phyloP scores from a whole-genome alignment of 352 stramenopile genomes.

The Globisporangium polare region DNA sequence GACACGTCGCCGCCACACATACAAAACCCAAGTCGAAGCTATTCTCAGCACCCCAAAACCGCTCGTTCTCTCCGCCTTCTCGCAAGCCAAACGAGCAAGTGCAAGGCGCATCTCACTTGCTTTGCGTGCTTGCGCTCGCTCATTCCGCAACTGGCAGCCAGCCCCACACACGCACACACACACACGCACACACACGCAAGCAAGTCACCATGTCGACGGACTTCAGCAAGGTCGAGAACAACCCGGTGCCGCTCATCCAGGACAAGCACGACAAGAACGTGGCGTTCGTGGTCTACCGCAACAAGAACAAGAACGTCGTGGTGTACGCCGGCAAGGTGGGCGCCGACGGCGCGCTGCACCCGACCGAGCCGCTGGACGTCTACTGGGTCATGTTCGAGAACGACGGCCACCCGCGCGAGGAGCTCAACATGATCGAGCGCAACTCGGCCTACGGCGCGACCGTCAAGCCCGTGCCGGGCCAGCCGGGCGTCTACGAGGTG shows the following conservation, averaged over 20 bases:
- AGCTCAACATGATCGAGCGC: conserved; percentile 86
- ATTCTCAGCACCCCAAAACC: conserved; percentile 4
- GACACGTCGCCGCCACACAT: conserved; percentile 1
- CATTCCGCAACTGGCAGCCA: conserved; percentile 5
- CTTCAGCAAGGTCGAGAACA: conserved; percentile 87
- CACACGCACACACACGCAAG: too few species aligned
- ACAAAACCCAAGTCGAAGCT: conserved; percentile 3
- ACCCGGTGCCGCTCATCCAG: conserved; percentile 68
- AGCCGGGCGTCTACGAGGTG: conserved; percentile 71
- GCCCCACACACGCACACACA: neutral
- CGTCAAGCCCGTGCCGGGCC: conserved; percentile 64
- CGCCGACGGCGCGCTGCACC: conserved; percentile 60
- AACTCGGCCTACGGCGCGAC: conserved; percentile 78
- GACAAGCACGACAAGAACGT: conserved; percentile 76
- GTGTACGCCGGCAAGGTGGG: conserved; percentile 70
- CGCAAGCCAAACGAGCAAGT: neutral
- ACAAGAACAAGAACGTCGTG: conserved; percentile 91
- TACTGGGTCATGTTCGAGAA: conserved; percentile 92
- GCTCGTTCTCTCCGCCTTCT: neutral
- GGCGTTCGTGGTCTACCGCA: conserved; percentile 84
- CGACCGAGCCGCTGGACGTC: conserved; percentile 71
- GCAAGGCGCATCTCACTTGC: neutral
- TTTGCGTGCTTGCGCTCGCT: neutral
- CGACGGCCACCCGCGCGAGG: conserved; percentile 69
- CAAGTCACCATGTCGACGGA: conserved; percentile 63